Evolutionary conservation across 176 grass and related monocot genomes (phyloP).

Genomic region (Oryza officinalis): DNA sequence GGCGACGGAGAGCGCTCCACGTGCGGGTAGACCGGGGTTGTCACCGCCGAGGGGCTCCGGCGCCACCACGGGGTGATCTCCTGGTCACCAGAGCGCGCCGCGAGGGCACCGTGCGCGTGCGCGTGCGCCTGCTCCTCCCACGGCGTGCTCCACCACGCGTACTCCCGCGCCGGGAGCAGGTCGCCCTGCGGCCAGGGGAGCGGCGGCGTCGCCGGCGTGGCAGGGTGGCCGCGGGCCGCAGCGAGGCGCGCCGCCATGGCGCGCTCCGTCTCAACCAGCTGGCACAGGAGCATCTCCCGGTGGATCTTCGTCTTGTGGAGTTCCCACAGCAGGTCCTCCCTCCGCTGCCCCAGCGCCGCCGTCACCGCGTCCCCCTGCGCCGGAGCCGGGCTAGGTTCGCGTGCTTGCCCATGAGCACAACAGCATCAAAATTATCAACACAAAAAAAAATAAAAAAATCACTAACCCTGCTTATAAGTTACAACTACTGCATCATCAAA

Average conservation of each 20-base stretch:
- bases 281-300: constrained; percentile 30
- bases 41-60: not conserved
- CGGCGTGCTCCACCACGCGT: not conserved
- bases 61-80: not conserved
- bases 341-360: not conserved
- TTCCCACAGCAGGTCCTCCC: constrained; percentile 29
- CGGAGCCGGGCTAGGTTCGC: not conserved
- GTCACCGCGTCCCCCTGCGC: not conserved
- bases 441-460: not conserved
- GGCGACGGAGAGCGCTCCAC: constrained; percentile 25
- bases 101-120: not conserved
- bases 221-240: not conserved
- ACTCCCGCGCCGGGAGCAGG: not conserved
- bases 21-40: constrained; percentile 22
- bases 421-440: not conserved
- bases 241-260: not conserved
- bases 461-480: too few relatives aligned
- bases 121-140: constrained; percentile 2
- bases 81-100: not conserved
- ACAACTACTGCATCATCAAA: not conserved
- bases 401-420: not conserved
- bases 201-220: not conserved
- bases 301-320: constrained; percentile 9
- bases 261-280: constrained; percentile 32
- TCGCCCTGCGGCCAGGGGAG: not conserved